Base-by-base conservation (phyloP, 2,329 filamentous ascomycete genomes). In the Verticillium isaacii region DNA sequence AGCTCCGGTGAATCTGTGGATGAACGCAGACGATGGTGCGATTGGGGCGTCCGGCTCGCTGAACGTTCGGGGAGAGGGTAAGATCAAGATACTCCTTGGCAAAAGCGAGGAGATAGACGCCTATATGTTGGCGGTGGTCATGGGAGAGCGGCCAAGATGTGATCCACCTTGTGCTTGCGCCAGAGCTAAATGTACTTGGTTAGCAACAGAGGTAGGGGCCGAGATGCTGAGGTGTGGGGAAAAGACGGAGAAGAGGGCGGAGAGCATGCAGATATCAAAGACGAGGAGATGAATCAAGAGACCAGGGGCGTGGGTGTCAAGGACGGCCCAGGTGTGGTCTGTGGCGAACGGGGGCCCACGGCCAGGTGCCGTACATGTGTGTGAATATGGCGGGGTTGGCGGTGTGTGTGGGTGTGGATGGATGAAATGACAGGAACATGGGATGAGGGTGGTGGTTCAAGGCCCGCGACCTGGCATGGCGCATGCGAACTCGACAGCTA, bases 341-440 rank as follows among this genome's bases (percentile, higher is more conserved):
- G 45, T 52, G 45, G 45, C 45, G 45, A 52, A 52, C 45, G 45
- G 45, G 45, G 45, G 45, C 23, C n/a, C 45, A 12, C 45, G 19
- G 19, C 45, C 45, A 52, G 23, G 45, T 52, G 23, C 45, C 45
- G n/a, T 52, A 25, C 45, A 52, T 52, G 15, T 23, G 45, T 19
- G 19, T 23, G 19, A 52, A 25, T 19, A 52, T 52, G 41, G 25
- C 36, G 57, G 36, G 37, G 41, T 41, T 50, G 57, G 25, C 37
- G 37, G 45, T 59, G 57, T 59, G 36, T 59, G 37, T 56, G 32
- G 55, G 45, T 59, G 37, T 56, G 32, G 29, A 32, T 59, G 37
- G 36, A 50, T 25, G 19, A 32, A 65, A 69, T 67, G 68, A 65
- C 68, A 70, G 62, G 64, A 57, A 57, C 60, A 63, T 58, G 55